Conservation (phyloP, 2,329 filamentous ascomycete species). For the Fusarium pseudoanthophilum region DNA sequence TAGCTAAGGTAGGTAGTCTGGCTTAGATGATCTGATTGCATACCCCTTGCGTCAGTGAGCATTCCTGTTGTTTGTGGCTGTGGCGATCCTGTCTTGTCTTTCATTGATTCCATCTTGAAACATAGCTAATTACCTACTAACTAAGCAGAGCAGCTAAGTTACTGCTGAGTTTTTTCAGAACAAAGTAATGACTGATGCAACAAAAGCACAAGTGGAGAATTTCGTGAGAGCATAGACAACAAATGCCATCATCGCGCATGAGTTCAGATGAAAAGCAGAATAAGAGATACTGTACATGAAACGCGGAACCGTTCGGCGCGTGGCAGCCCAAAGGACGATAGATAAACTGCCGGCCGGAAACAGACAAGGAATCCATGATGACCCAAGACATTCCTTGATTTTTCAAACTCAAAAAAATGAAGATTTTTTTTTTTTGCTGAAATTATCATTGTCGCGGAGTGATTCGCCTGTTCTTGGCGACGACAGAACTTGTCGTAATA, state of each 20-base stretch:
- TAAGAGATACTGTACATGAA: constrained; percentile 25
- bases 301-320: constrained; percentile 15
- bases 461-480: constrained; percentile 21
- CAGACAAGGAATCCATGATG: constrained; percentile 5
- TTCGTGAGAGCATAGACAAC: neutral
- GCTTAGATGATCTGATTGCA: constrained; percentile 14
- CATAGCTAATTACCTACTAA: neutral
- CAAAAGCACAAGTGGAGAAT: neutral
- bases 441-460: constrained; percentile 22
- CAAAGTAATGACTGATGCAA: neutral
- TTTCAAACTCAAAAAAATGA: neutral
- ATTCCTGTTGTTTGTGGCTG: constrained; percentile 18
- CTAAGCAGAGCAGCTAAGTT: neutral
- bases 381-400: constrained; percentile 9
- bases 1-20: constrained; percentile 23
- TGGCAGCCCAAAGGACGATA: constrained; percentile 2
- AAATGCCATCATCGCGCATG: constrained; percentile 9
- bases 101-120: constrained; percentile 2
- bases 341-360: constrained; percentile 11
- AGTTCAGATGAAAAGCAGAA: neutral
- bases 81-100: constrained; percentile 7
- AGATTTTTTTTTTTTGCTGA: neutral
- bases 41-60: constrained; percentile 1
- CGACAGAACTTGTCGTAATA: constrained; percentile 13
- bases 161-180: neutral